phyloP scores from a whole-genome alignment of 257 asterid species.

The Plantago elongata region DNA sequence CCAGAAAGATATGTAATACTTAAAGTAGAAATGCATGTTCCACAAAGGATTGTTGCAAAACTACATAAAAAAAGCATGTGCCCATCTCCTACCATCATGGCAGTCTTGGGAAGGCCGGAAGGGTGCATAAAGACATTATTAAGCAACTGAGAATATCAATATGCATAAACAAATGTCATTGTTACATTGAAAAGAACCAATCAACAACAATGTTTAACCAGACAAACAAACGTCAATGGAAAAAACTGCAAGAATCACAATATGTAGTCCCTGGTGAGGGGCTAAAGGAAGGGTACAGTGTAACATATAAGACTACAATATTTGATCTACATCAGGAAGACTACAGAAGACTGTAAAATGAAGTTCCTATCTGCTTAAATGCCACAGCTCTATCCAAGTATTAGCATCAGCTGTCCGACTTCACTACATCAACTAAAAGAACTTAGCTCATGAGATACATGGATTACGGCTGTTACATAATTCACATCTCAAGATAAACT shows the following conservation, averaged over 20 bases:
- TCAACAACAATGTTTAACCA: background rate
- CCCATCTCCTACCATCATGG: background rate
- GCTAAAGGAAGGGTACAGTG: background rate
- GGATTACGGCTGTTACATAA: constrained; percentile 20
- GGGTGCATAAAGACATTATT: background rate
- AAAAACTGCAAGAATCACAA: background rate
- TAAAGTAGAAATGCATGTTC: background rate
- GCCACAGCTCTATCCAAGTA: constrained; percentile 28
- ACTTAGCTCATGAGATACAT: constrained; percentile 20
- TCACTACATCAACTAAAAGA: constrained; percentile 24
- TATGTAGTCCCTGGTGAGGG: constrained; percentile 5
- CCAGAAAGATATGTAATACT: too few relatives aligned
- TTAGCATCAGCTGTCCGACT: constrained; percentile 18
- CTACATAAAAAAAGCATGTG: too few relatives aligned
- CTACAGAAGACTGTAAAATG: constrained; percentile 23
- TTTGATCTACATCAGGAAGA: constrained; percentile 22
- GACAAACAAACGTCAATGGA: background rate
- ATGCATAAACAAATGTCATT: background rate
- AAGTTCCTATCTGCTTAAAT: constrained; percentile 25
- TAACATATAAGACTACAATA: constrained; percentile 9
- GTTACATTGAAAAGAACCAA: background rate
- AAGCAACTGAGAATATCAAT: background rate
- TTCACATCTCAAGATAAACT: constrained; percentile 20
- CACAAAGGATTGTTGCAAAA: background rate
- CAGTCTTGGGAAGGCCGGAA: background rate